A percentile compares a stretch with the other conserved stretches of the same genome.
Evolutionary conservation across 179 eudicot species (phyloP).

Genomic region (Beta macrorhiza): DNA sequence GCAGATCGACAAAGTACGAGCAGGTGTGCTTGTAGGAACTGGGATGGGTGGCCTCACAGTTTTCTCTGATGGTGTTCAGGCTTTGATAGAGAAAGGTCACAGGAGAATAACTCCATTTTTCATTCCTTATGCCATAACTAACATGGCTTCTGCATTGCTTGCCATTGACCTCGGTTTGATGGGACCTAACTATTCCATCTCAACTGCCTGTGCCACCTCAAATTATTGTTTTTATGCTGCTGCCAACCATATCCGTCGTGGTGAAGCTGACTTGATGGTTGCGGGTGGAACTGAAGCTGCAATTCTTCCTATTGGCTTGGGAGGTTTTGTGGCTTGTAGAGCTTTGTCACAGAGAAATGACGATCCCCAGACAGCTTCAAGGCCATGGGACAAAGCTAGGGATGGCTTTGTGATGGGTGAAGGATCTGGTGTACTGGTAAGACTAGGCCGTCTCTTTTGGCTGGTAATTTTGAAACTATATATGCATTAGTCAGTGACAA

Average conservation of each 20-base stretch:
- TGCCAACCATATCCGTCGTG: conserved; percentile 88
- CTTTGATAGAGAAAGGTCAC: conserved; percentile 73
- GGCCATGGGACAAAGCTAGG: conserved; percentile 89
- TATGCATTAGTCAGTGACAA: neutral
- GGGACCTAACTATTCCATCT: conserved; percentile 92
- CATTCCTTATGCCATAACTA: conserved; percentile 78
- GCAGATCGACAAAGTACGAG: conserved; percentile 75
- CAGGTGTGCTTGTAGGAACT: conserved; percentile 86
- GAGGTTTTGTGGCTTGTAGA: conserved; percentile 92
- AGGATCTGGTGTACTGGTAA: conserved; percentile 87
- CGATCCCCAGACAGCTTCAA: conserved; percentile 81
- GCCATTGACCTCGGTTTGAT: conserved; percentile 86
- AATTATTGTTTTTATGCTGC: conserved; percentile 85
- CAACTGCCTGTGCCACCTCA: conserved; percentile 91
- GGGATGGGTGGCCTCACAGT: conserved; percentile 90
- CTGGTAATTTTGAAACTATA: neutral
- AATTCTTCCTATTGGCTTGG: conserved; percentile 75
- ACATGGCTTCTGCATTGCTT: conserved; percentile 89
- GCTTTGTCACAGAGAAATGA: conserved; percentile 87
- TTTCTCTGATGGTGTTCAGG: conserved; percentile 72
- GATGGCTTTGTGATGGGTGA: conserved; percentile 96
- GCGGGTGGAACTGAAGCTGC: conserved; percentile 96
- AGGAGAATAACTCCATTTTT: conserved; percentile 82
- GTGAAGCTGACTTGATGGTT: conserved; percentile 85
- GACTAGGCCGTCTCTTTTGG: conserved; percentile 10